phyloP scores from a whole-genome alignment of 78 protist species.

The Anaeramoeba flamelloides region DNA sequence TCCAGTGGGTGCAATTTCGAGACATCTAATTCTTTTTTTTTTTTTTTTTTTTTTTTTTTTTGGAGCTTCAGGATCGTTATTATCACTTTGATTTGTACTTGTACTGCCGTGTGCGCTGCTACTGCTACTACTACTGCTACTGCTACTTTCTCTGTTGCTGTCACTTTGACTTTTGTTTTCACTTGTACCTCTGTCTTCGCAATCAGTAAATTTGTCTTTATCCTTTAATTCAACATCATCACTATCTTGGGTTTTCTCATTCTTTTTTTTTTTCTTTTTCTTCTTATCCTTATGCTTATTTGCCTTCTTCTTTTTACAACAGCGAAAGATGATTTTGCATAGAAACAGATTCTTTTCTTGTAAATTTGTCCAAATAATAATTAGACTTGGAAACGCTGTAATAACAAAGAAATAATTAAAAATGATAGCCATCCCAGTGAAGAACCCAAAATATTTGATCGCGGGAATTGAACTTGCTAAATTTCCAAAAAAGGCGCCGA shows the following conservation, averaged over 20 bases:
- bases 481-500: neutral
- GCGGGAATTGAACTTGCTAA: neutral
- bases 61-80: neutral
- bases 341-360: no score
- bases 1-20: neutral
- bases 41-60: neutral
- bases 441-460: neutral
- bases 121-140: neutral
- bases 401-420: neutral
- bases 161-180: neutral
- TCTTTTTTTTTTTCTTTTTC: neutral
- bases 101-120: neutral
- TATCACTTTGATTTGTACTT: neutral
- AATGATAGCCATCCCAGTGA: neutral
- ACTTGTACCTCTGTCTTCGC: neutral
- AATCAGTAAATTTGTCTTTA: neutral
- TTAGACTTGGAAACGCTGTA: neutral
- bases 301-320: neutral
- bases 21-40: neutral
- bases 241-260: neutral
- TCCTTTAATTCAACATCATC: neutral
- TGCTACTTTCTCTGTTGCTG: neutral
- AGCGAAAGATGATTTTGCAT: no score
- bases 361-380: no score
- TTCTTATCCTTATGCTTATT: neutral